phyloP scores from a whole-genome alignment of 148 eudicot genomes.

The Beta vulgaris region DNA sequence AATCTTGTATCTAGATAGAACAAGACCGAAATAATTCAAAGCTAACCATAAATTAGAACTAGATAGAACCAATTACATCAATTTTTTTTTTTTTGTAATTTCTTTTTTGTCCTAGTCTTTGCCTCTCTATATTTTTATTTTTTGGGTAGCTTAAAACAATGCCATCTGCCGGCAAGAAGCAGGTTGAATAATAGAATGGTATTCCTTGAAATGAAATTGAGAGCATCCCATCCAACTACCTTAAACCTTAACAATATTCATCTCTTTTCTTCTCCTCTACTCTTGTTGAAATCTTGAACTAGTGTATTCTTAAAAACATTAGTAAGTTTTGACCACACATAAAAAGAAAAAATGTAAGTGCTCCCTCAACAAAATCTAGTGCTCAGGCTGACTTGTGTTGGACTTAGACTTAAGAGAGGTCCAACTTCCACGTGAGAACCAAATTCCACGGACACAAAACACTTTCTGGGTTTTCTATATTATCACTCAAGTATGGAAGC shows the following conservation, averaged over 20 bases:
- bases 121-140: no score
- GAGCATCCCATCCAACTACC: constrained; percentile 6
- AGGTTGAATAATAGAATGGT: background rate
- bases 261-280: background rate
- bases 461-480: constrained; percentile 30
- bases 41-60: no score
- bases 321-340: constrained; percentile 14
- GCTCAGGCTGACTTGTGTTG: constrained; percentile 24
- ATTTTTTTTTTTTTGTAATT: no score
- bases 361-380: constrained; percentile 16
- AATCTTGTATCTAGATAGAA: no score
- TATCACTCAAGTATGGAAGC: constrained; percentile 30
- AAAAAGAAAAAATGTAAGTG: background rate
- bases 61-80: no score
- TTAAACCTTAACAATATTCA: constrained; percentile 1
- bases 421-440: constrained; percentile 34
- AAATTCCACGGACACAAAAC: constrained; percentile 26
- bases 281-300: constrained; percentile 1
- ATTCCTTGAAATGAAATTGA: background rate
- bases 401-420: constrained; percentile 24
- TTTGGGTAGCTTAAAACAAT: background rate
- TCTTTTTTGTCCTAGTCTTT: no score
- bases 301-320: background rate
- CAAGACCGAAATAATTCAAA: no score
- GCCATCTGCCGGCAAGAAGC: background rate